Percentiles rank a stretch among this genome's conserved stretches.
Conservation (phyloP, 768 basidiomycete species). For the Imleria badia region DNA sequence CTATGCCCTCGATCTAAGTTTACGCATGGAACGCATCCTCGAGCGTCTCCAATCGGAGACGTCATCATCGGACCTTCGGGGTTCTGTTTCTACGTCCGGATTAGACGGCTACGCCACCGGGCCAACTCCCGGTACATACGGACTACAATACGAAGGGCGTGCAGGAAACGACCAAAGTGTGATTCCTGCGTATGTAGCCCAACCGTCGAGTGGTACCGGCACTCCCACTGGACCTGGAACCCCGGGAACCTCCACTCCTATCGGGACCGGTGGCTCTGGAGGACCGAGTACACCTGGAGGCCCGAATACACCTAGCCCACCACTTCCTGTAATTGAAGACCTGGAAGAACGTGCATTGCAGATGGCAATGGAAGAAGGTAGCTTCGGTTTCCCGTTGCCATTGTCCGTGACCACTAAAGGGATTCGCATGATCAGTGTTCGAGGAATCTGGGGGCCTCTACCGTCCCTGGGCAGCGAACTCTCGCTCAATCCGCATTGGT, state of each 20-base stretch:
- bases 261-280: slow-evolving; percentile 3
- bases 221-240: slow-evolving; percentile 29
- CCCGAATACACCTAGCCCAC: slow-evolving; percentile 7
- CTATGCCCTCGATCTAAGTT: slow-evolving; percentile 55
- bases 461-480: slow-evolving; percentile 77
- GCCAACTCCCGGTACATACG: slow-evolving; percentile 46
- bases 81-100: slow-evolving; percentile 24
- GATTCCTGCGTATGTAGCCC: slow-evolving; percentile 19
- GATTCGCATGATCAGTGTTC: slow-evolving; percentile 41
- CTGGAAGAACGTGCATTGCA: slow-evolving; percentile 51
- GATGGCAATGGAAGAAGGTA: slow-evolving; percentile 52
- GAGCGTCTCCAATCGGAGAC: slow-evolving; percentile 30
- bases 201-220: slow-evolving; percentile 20
- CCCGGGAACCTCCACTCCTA: slow-evolving; percentile 16
- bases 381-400: slow-evolving; percentile 29
- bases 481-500: slow-evolving; percentile 70
- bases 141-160: slow-evolving; percentile 64
- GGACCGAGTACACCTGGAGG: slow-evolving; percentile 7
- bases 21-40: slow-evolving; percentile 35
- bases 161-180: slow-evolving; percentile 57
- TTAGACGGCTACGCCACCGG: slow-evolving; percentile 24
- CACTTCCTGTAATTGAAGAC: slow-evolving; percentile 31
- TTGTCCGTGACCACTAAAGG: slow-evolving; percentile 38
- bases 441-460: slow-evolving; percentile 56
- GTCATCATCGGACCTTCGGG: slow-evolving; percentile 19